Evolutionary conservation across 83 land plant species (phyloP).

Genomic region (Diphasiastrum complanatum): DNA sequence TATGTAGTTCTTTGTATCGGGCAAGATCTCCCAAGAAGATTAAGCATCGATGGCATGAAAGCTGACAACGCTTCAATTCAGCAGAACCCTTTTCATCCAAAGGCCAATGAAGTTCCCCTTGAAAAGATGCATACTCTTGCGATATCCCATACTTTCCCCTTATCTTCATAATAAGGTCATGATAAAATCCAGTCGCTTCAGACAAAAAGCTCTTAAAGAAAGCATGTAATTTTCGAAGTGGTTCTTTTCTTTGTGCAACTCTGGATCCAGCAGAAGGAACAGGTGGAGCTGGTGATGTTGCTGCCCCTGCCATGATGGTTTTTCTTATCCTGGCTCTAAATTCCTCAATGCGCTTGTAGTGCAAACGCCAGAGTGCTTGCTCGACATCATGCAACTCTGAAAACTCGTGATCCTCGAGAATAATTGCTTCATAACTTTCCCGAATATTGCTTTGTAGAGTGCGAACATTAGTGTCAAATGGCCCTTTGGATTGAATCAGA

Average conservation of each 20-base stretch:
- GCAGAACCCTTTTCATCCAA: conserved; percentile 6
- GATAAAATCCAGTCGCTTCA: conserved; percentile 36
- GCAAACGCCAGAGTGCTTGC: conserved; percentile 39
- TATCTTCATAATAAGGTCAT: conserved; percentile 36
- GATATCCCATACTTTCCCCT: conserved; percentile 33
- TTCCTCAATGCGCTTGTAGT: conserved; percentile 38
- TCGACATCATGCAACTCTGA: conserved; percentile 38
- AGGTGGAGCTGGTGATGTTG: conserved; percentile 13
- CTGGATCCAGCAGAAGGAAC: conserved; percentile 8
- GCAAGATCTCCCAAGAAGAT: conserved; percentile 44
- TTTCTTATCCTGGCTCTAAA: conserved; percentile 27
- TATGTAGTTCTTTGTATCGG: conserved; percentile 37
- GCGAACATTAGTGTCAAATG: conserved; percentile 34
- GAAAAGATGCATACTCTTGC: conserved; percentile 20
- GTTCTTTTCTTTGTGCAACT: conserved; percentile 15
- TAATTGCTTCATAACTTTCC: conserved; percentile 24
- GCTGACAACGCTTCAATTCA: conserved; percentile 32
- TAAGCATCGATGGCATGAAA: conserved; percentile 32
- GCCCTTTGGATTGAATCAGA: conserved; percentile 28
- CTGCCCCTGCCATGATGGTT: not conserved
- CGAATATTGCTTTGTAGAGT: conserved; percentile 25
- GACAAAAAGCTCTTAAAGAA: conserved; percentile 32
- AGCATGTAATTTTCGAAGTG: conserved; percentile 21
- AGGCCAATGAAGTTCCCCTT: not conserved
- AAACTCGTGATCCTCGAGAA: conserved; percentile 28